Base-by-base conservation (phyloP, 2,329 filamentous ascomycete genomes). In the Aspergillus calidoustus region DNA sequence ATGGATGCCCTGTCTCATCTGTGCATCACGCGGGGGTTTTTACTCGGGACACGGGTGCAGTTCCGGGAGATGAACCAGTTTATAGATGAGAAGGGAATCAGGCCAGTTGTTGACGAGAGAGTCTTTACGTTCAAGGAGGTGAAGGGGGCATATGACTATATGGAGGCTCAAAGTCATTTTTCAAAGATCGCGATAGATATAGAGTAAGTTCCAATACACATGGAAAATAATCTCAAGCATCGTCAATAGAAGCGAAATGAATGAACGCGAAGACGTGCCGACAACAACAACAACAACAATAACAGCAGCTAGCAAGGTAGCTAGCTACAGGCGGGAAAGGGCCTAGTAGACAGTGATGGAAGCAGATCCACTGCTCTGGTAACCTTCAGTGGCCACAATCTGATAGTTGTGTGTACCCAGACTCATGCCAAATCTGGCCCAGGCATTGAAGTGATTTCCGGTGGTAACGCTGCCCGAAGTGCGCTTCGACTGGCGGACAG, bases 1-100 rank as follows among this genome's bases (percentile, higher is more conserved):
- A 56, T 84, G 54, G 81, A 84, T 50, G 72, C 71, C 38, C 64
- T 84, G 48, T 70, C 62, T 41, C 71, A 78, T 66, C 66, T 77
- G 22, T 82, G 79, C 70, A 83, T 78, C 0, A 78, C 82, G 0
- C 74, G 82, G 1, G 82, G 82, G 25, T 61, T 85, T 5, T 66
- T 84, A 3, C 78, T 84, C 4, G 82, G 82, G 1, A 80, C 73
- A 25, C 72, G 82, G 51, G 70, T 76, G 57, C 80, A 83, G 68
- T 83, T 84, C 63, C 77, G 83, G 66, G 82, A 83, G 28, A 83
- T 84, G 81, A 82, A 80, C 65, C 64, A 71, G 7, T 79, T 81
- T 2, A 79, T 84, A 54, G 81, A 82, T 69, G 76, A 77, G 4
- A 82, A 83, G 54, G 71, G 81, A 57, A 79, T 84, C 58, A 78